Evolutionary conservation across 164 flowering plant genomes (phyloP).

Genomic region (Tetracentron sinense): DNA sequence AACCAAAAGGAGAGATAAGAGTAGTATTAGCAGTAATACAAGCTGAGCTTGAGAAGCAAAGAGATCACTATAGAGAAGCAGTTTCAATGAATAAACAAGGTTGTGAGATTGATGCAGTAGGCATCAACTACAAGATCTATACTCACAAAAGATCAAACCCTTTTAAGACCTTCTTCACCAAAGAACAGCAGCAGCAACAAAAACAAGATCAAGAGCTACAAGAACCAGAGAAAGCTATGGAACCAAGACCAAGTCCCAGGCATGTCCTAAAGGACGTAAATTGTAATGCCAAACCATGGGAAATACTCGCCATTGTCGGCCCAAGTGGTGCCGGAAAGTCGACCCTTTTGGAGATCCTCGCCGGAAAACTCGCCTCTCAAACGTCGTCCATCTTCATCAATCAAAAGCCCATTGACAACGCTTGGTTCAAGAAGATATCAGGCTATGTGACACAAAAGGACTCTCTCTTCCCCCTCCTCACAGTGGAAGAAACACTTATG

Average conservation of each 20-base stretch:
- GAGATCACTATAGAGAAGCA: conserved; percentile 8
- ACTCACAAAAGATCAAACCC: conserved; percentile 26
- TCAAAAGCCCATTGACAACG: conserved; percentile 40
- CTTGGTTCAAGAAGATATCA: conserved; percentile 61
- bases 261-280: conserved; percentile 56
- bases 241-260: conserved; percentile 16
- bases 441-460: conserved; percentile 92
- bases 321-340: conserved; percentile 98
- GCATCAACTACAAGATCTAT: conserved; percentile 64
- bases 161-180: conserved; percentile 33
- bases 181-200: background rate
- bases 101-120: conserved; percentile 83
- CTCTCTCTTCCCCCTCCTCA: conserved; percentile 80
- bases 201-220: conserved; percentile 8
- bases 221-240: conserved; percentile 1
- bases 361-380: conserved; percentile 55
- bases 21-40: background rate
- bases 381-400: conserved; percentile 51
- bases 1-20: background rate
- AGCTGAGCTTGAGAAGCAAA: background rate
- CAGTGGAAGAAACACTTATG: conserved; percentile 82
- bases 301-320: conserved; percentile 82
- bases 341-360: conserved; percentile 66
- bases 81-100: conserved; percentile 69
- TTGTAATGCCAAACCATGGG: conserved; percentile 79